These are phyloP conservation scores for Erodium trifolium DNA, from an alignment of 441 rosid species.

Conservation along the genomic window DNA sequence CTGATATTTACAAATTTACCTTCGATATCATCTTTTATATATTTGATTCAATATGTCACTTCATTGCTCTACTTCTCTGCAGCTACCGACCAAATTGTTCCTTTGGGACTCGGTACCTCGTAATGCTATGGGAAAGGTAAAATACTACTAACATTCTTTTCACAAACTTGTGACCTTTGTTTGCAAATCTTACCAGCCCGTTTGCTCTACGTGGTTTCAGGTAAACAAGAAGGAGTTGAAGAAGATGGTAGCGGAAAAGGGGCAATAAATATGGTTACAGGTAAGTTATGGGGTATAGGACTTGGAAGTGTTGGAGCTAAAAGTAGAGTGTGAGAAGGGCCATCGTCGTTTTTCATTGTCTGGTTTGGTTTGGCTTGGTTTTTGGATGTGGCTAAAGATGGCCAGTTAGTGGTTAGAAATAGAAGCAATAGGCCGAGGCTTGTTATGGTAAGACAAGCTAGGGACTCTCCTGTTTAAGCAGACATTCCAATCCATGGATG, in stretches of 20 bases:
- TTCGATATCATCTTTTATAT: not conserved
- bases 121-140: slow-evolving; percentile 97
- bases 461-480: too few relatives aligned
- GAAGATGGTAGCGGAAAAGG: slow-evolving; percentile 39
- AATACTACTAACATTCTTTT: not conserved
- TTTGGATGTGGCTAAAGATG: not conserved
- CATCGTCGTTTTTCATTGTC: not conserved
- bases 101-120: slow-evolving; percentile 89
- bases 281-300: not conserved
- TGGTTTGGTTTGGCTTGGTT: not conserved
- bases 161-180: not conserved
- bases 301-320: not conserved
- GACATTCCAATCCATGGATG: too few relatives aligned
- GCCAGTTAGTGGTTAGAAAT: not conserved
- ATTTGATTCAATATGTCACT: not conserved
- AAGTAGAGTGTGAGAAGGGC: not conserved
- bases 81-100: slow-evolving; percentile 78
- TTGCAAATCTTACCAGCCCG: not conserved
- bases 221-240: slow-evolving; percentile 90
- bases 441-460: too few relatives aligned
- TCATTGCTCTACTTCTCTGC: slow-evolving; percentile 14
- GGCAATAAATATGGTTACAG: slow-evolving; percentile 21
- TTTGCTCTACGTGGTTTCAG: slow-evolving; percentile 29
- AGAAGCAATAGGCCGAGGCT: too few relatives aligned
- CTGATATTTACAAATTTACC: not conserved